A percentile compares a stretch with the other conserved stretches of the same genome.
Evolutionary conservation across 805 yeast species (phyloP).

Genomic region (Kazachstania psychrophila): DNA sequence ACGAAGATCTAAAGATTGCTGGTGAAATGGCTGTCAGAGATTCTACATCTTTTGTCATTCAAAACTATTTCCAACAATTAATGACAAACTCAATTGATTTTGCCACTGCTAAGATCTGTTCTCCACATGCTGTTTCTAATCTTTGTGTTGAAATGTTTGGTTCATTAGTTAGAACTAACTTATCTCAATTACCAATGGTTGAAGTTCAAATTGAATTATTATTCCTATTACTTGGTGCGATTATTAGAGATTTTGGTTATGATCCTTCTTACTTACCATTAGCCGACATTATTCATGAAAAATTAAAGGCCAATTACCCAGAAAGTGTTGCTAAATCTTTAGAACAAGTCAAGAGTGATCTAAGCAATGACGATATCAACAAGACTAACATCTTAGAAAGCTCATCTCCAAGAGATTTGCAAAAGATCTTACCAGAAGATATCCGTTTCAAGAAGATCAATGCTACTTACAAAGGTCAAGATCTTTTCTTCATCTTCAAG

Average conservation of each 20-base stretch:
- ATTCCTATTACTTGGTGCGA: conserved; percentile 54
- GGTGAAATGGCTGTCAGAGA: conserved; percentile 49
- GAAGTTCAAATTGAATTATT: conserved; percentile 23
- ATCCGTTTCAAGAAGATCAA: conserved; percentile 1
- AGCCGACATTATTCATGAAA: conserved; percentile 50
- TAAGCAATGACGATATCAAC: no score
- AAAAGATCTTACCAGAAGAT: not conserved
- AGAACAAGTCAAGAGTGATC: not conserved
- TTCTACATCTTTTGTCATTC: conserved; percentile 51
- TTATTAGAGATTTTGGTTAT: conserved; percentile 72
- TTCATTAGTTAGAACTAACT: conserved; percentile 25
- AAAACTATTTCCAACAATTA: conserved; percentile 39
- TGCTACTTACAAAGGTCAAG: conserved; percentile 1
- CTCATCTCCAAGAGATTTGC: not conserved
- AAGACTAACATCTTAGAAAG: no score
- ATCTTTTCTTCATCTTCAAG: conserved; percentile 1
- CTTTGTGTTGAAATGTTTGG: conserved; percentile 22
- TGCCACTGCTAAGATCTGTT: conserved; percentile 37
- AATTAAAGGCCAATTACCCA: conserved; percentile 4
- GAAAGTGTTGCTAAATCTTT: not conserved
- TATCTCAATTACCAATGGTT: conserved; percentile 11
- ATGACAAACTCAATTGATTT: conserved; percentile 44
- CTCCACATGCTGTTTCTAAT: conserved; percentile 29
- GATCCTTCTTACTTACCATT: conserved; percentile 52
- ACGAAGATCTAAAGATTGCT: conserved; percentile 19